Percentiles rank a stretch among this genome's conserved stretches.
These are phyloP conservation scores for Skeletonema menzelii DNA, from an alignment of 108 stramenopile genomes.

Conservation along the genomic window DNA sequence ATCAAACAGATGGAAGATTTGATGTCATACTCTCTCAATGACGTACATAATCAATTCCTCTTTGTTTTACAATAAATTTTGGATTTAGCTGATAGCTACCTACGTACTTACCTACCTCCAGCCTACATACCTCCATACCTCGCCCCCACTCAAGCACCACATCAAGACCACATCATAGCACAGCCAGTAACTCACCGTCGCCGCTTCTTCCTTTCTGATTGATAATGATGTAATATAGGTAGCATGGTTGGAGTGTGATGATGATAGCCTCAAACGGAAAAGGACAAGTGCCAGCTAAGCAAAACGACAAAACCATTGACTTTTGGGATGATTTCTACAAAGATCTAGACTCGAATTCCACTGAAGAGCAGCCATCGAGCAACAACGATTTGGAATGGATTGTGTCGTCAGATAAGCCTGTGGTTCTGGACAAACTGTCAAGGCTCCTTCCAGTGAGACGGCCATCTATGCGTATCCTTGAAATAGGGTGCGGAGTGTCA, in stretches of 20 bases:
- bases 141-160: too few species aligned
- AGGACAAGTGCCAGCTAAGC: constrained; percentile 31
- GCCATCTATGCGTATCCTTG: constrained; percentile 38
- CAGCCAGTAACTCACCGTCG: too few species aligned
- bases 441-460: constrained; percentile 25
- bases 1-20: too few species aligned
- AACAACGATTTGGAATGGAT: constrained; percentile 44
- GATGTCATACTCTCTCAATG: too few species aligned
- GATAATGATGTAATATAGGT: too few species aligned
- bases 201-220: too few species aligned
- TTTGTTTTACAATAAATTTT: too few species aligned
- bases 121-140: too few species aligned
- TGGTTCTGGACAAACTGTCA: constrained; percentile 38
- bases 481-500: constrained; percentile 83
- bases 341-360: constrained; percentile 10
- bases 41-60: too few species aligned
- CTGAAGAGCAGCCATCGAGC: constrained; percentile 40
- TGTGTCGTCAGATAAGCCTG: constrained; percentile 24
- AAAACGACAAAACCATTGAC: constrained; percentile 62
- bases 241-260: too few species aligned
- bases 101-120: too few species aligned
- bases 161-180: too few species aligned
- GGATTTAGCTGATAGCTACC: not conserved
- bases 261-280: not conserved
- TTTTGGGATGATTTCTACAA: constrained; percentile 71